Base-by-base conservation (phyloP, 2,329 filamentous ascomycete genomes). In the Trichothecium roseum region DNA sequence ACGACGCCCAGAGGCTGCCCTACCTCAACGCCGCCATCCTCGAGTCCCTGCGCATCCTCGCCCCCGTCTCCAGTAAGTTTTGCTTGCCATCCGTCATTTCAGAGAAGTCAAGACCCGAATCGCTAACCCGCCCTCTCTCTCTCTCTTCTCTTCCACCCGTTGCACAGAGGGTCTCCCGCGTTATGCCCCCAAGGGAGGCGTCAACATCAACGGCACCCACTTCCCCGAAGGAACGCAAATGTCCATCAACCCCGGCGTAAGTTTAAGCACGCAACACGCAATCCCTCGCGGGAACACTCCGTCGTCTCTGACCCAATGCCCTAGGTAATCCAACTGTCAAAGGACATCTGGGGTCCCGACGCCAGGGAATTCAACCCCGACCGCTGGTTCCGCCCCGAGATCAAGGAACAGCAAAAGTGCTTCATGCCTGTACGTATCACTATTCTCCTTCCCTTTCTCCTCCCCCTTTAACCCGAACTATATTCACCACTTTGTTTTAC, bases 321-420 rank as follows among this genome's bases (percentile, higher is more conserved):
- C 13, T 45, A 46, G 47, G 45, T 50, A 5, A 47, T 56, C 2
- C 50, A 57, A 17, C 37, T 40, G 15, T 51, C 47, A 6, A 48
- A 38, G 18, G 55, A 53, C 30, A 51, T 62, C 30, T 62, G 58
- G 59, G 58, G 58, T 5, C 35, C 44, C 0, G 58, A 62, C 32
- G 58, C 55, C 4, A 44, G 50, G 10, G 40, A 43, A n/a, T 46
- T 41, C 29, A 41, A 42, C n/a, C 44, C 44, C 2, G 38, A 44
- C 13, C 36, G 44, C 5, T 46, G 44, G 41, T 4, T 45, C 8
- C 5, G 13, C 2, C 36, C 30, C 2, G 37, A 42, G 16, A 14
- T 31, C 2, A 17, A 32, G 1, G 14, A n/a, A 1, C 33, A 26
- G 18, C 40, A 42, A 10, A 37, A 35, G 24, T 40, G 36, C 28